Base-by-base conservation (phyloP, 148 eudicot species). In the Dianthus caryophyllus region DNA sequence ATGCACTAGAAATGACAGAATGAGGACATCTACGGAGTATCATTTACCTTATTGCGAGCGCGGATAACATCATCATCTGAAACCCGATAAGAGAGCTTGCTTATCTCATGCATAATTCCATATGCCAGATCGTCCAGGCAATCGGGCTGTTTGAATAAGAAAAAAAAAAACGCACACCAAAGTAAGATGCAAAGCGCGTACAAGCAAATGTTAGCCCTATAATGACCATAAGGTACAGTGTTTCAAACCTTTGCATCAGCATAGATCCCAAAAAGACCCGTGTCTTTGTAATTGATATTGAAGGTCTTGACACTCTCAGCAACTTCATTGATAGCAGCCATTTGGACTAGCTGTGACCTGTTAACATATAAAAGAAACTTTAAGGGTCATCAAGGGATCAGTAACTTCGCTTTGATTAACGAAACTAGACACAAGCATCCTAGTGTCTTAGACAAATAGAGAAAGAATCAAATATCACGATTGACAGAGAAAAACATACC, bases 31-130 rank as follows among this genome's bases (percentile, higher is more conserved):
- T 22, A 29, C 38, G 38, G 38, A 33, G 38, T 33, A 33, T 22
- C 9, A 63, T 38, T 16, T 81, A 86, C 91, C 91, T 86, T 86
- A 78, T 86, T 86, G 69, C 84, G 76, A 60, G 91, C 91, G 70
- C 91, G 91, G 41, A 70, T 78, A 57, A 86, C 88, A 65, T 86
- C 91, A 25, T 61, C 80, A 1, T 86, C 88, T 63, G 83, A 76
- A 15, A 84, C 91, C 44, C 78, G 78, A 74, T 86, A 86, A 27
- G 84, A 84, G 64, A 86, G 76, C 75, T 81, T 86, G 73, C 79
- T 70, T 29, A 84, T 51, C 62, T 74, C 80, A 46, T 80, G 68
- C 91, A 86, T 86, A 61, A 84, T 86, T 53, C 78, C 79, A 80
- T 78, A 86, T 27, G 88, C 76, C 39, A 84, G 78, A 78, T 86